Conservation (phyloP, 345 rosid species). For the Microthlaspi erraticum region DNA sequence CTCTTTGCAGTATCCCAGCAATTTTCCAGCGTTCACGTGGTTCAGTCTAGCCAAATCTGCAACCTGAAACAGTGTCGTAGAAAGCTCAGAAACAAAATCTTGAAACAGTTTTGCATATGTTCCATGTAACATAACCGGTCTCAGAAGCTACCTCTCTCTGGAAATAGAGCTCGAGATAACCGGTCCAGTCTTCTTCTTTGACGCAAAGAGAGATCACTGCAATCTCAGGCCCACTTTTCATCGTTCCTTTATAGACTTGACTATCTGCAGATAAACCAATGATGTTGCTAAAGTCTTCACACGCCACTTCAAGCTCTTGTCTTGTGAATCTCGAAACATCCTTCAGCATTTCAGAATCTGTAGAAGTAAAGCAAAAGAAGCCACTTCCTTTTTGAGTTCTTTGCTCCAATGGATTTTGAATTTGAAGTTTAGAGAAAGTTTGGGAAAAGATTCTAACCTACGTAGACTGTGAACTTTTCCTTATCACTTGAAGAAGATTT, state of each 20-base stretch:
- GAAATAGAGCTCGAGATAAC: constrained; percentile 90
- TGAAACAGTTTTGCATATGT: too few species aligned
- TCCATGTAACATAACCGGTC: neutral
- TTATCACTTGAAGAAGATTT: constrained; percentile 76
- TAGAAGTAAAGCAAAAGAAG: neutral
- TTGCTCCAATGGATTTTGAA: constrained; percentile 1
- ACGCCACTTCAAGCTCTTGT: constrained; percentile 97
- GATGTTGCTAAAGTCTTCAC: constrained; percentile 99
- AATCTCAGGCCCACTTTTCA: constrained; percentile 94
- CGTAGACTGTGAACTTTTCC: constrained; percentile 66
- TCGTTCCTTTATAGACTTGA: constrained; percentile 86
- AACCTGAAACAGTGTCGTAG: constrained; percentile 60
- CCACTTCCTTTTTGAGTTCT: constrained; percentile 17
- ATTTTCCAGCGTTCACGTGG: constrained; percentile 77
- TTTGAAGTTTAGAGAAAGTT: constrained; percentile 5
- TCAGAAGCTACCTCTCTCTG: constrained; percentile 76
- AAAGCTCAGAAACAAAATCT: constrained; percentile 32
- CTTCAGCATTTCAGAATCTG: constrained; percentile 90
- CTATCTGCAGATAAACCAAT: constrained; percentile 95
- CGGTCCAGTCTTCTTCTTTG: constrained; percentile 94
- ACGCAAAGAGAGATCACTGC: constrained; percentile 89
- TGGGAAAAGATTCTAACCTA: constrained; percentile 64
- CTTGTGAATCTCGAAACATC: constrained; percentile 80
- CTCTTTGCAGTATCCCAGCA: constrained; percentile 90
- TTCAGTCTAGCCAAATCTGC: constrained; percentile 93